phyloP scores from a whole-genome alignment of 139 green algal species.

The Dunaliella primolecta region DNA sequence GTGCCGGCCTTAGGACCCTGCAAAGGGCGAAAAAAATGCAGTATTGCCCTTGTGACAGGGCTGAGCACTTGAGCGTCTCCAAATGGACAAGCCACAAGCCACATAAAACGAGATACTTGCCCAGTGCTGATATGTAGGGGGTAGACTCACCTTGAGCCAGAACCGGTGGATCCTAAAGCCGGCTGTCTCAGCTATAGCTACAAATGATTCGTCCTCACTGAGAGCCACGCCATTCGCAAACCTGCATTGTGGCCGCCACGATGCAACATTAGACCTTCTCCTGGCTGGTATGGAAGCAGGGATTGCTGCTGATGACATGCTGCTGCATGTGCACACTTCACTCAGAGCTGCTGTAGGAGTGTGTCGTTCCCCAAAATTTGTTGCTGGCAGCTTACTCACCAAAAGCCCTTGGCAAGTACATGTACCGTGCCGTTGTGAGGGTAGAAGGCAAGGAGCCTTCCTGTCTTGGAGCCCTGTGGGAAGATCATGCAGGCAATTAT shows the following conservation, averaged over 20 bases:
- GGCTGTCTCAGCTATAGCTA: conserved; percentile 55
- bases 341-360: not conserved
- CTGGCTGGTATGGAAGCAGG: not conserved
- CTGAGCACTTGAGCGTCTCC: too few relatives aligned
- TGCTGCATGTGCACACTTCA: not conserved
- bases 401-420: conserved; percentile 41
- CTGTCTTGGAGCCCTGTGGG: conserved; percentile 35
- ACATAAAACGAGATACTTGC: too few relatives aligned
- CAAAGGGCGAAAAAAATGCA: not conserved
- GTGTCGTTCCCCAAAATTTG: not conserved
- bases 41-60: too few relatives aligned
- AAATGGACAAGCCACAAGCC: too few relatives aligned
- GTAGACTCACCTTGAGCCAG: conserved; percentile 54
- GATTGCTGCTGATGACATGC: not conserved
- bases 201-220: conserved; percentile 50
- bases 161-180: conserved; percentile 29
- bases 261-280: not conserved
- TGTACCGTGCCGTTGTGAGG: conserved; percentile 34
- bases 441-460: conserved; percentile 63
- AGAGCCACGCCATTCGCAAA: conserved; percentile 80
- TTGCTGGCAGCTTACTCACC: not conserved
- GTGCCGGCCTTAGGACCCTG: conserved; percentile 32
- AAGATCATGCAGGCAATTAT: not conserved
- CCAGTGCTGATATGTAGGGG: too few relatives aligned
- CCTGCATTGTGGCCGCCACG: conserved; percentile 30